Evolutionary conservation across 257 asterid species (phyloP).

Genomic region (Solanum acaule): DNA sequence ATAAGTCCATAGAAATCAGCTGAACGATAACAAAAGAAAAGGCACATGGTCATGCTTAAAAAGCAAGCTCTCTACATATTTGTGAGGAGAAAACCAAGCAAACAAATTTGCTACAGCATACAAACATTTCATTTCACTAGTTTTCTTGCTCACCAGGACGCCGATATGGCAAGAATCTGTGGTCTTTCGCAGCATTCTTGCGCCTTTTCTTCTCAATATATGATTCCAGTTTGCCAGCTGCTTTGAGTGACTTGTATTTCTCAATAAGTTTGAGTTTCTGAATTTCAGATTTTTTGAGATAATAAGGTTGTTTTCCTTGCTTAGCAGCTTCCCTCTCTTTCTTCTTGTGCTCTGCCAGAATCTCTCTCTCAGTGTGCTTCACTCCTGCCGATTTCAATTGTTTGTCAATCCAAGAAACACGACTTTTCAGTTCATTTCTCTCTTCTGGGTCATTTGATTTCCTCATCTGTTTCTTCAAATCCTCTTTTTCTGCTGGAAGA

Average conservation of each 20-base stretch:
- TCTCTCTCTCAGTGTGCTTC: slow-evolving; percentile 56
- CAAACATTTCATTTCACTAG: slow-evolving; percentile 1
- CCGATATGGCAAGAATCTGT: slow-evolving; percentile 75
- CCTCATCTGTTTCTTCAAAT: neutral
- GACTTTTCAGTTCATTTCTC: neutral
- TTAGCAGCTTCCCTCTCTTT: slow-evolving; percentile 93
- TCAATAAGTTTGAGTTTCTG: slow-evolving; percentile 55
- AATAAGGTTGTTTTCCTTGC: slow-evolving; percentile 86
- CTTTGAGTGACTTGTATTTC: slow-evolving; percentile 84
- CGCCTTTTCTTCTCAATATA: slow-evolving; percentile 72
- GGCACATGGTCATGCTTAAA: neutral
- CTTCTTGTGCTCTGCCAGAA: slow-evolving; percentile 79
- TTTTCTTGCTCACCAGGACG: slow-evolving; percentile 34
- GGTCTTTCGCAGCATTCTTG: slow-evolving; percentile 89
- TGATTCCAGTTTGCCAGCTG: slow-evolving; percentile 69
- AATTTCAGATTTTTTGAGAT: slow-evolving; percentile 72
- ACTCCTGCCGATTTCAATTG: slow-evolving; percentile 60
- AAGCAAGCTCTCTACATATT: neutral
- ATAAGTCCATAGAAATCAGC: neutral
- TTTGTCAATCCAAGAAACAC: slow-evolving; percentile 26
- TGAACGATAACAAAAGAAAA: neutral
- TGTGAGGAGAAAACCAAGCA: neutral
- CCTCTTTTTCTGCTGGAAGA: slow-evolving; percentile 83
- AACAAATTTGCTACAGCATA: neutral
- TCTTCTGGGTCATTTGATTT: neutral